phyloP scores from a whole-genome alignment of 305 asterid genomes.

The Fraxinus velutina region DNA sequence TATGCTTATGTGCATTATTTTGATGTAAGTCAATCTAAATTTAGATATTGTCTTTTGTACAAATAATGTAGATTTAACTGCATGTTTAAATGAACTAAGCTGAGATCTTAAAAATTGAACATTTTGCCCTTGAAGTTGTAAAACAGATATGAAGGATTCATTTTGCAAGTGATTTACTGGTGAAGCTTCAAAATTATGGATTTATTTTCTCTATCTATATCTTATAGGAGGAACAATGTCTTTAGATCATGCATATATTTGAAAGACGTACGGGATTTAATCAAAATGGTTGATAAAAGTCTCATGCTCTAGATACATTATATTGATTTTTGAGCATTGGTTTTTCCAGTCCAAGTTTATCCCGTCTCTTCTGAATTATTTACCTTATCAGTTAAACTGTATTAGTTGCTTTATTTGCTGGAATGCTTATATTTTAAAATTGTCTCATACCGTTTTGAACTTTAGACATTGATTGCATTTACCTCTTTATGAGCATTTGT shows the following conservation, averaged over 20 bases:
- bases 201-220: not conserved
- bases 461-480: too few species aligned
- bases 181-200: not conserved
- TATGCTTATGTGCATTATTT: conserved; percentile 96
- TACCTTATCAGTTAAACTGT: not conserved
- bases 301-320: not conserved
- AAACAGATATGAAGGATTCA: not conserved
- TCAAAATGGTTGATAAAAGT: not conserved
- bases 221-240: not conserved
- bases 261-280: not conserved
- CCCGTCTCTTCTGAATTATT: not conserved
- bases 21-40: conserved; percentile 61
- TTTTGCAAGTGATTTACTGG: not conserved
- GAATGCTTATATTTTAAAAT: too few species aligned
- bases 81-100: not conserved
- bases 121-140: not conserved
- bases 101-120: not conserved
- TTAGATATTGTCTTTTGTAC: not conserved
- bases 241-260: not conserved
- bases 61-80: not conserved
- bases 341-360: not conserved
- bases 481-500: too few species aligned
- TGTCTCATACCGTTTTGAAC: too few species aligned
- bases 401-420: not conserved
- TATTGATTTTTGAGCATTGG: not conserved